Conservation (phyloP, 768 basidiomycete species). For the Udeniomyces megalosporus region DNA sequence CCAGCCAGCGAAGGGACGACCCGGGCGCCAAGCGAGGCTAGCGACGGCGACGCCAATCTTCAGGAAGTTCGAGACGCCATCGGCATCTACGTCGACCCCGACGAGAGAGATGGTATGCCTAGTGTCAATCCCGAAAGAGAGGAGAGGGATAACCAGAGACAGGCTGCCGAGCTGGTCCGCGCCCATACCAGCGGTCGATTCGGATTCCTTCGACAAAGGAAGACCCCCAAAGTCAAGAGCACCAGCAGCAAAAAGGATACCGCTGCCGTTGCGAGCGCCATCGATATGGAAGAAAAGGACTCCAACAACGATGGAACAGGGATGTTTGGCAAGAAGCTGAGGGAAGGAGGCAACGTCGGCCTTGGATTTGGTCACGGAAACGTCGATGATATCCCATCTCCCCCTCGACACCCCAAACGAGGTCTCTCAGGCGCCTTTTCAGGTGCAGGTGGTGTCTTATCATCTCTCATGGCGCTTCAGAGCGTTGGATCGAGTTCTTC, state of each 20-base stretch:
- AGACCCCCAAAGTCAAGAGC: constrained; percentile 18
- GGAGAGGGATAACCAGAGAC: constrained; percentile 22
- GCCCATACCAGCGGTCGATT: constrained; percentile 26
- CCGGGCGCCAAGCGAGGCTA: constrained; percentile 76
- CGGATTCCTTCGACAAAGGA: constrained; percentile 23
- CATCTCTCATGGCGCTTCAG: constrained; percentile 37
- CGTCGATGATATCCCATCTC: constrained; percentile 16
- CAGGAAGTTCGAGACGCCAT: constrained; percentile 72
- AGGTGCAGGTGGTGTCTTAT: constrained; percentile 41
- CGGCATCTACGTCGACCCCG: constrained; percentile 41
- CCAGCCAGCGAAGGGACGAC: constrained; percentile 95
- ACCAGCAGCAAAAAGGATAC: constrained; percentile 3
- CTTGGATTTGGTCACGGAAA: constrained; percentile 2
- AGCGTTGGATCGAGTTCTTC: constrained; percentile 36
- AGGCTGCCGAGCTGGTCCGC: constrained; percentile 26
- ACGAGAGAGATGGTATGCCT: constrained; percentile 51
- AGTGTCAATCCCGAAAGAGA: constrained; percentile 28
- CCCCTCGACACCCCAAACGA: background rate
- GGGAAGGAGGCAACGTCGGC: constrained; percentile 16
- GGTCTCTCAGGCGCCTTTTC: background rate
- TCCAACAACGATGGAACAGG: constrained; percentile 18
- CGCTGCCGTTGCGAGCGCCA: constrained; percentile 5
- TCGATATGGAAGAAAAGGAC: constrained; percentile 13
- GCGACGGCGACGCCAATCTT: constrained; percentile 67
- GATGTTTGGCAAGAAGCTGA: constrained; percentile 16